A percentile compares a stretch with the other conserved stretches of the same genome.
phyloP scores from a whole-genome alignment of 2,329 filamentous ascomycete genomes.

The Fonsecaea monophora region DNA sequence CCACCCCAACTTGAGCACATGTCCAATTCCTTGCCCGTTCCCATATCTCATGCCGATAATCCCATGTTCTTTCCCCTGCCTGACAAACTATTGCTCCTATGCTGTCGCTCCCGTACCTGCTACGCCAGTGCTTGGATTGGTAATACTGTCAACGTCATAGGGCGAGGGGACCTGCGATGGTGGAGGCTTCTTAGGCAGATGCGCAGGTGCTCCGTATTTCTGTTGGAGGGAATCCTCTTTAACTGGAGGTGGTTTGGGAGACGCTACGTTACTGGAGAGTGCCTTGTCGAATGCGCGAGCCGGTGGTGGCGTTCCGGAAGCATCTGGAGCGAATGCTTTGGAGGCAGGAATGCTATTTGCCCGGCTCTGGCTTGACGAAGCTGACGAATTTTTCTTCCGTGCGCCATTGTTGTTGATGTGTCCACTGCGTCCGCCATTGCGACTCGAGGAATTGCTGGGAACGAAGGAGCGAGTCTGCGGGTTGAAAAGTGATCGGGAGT shows the following conservation, averaged over 20 bases:
- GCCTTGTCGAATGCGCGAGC: slow-evolving; percentile 31
- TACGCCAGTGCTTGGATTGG: background rate
- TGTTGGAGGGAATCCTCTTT: slow-evolving; percentile 42
- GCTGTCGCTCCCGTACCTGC: background rate
- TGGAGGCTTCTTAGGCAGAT: slow-evolving; percentile 59
- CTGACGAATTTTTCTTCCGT: slow-evolving; percentile 37
- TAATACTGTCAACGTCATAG: slow-evolving; percentile 48
- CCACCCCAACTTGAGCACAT: background rate
- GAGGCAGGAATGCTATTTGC: slow-evolving; percentile 40
- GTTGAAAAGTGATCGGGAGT: slow-evolving; percentile 85
- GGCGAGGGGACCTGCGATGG: slow-evolving; percentile 51
- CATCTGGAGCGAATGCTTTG: slow-evolving; percentile 24
- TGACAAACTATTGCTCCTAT: background rate
- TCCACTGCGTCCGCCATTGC: slow-evolving; percentile 45
- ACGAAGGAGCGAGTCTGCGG: slow-evolving; percentile 93
- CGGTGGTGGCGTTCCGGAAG: slow-evolving; percentile 9
- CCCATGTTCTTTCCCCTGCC: background rate
- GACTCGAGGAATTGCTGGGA: slow-evolving; percentile 61
- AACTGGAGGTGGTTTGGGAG: slow-evolving; percentile 16
- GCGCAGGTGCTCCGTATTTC: slow-evolving; percentile 59
- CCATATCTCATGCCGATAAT: slow-evolving; percentile 10
- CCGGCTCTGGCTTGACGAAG: slow-evolving; percentile 40
- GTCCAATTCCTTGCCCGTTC: background rate
- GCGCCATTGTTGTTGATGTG: slow-evolving; percentile 10
- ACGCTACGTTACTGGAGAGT: slow-evolving; percentile 16